A percentile compares a stretch with the other conserved stretches of the same genome.
Conservation (phyloP, 2,329 filamentous ascomycete genomes). For the Penicillium sp. region DNA sequence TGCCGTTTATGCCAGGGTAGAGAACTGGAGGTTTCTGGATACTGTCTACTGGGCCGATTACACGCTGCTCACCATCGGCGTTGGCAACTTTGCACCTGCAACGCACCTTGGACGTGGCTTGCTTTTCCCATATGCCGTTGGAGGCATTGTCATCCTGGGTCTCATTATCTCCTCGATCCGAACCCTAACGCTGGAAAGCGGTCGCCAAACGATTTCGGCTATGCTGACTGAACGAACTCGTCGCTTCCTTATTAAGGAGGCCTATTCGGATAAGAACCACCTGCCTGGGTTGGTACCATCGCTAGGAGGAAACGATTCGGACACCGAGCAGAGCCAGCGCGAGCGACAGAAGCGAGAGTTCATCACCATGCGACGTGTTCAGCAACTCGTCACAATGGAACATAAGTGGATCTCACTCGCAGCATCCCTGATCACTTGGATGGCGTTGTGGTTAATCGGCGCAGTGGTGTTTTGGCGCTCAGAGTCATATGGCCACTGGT, state of each 20-base stretch:
- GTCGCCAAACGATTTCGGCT: conserved; percentile 35
- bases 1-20: conserved; percentile 36
- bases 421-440: conserved; percentile 37
- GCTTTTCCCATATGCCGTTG: conserved; percentile 35
- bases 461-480: conserved; percentile 36
- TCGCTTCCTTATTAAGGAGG: conserved; percentile 26
- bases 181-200: conserved; percentile 37
- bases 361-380: conserved; percentile 46
- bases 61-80: conserved; percentile 35
- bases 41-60: conserved; percentile 35
- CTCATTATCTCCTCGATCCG: conserved; percentile 35
- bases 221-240: conserved; percentile 35
- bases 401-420: conserved; percentile 42
- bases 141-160: conserved; percentile 35
- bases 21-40: conserved; percentile 35
- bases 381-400: conserved; percentile 39
- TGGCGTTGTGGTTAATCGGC: conserved; percentile 44
- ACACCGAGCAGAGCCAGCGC: conserved; percentile 11
- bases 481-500: conserved; percentile 30
- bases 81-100: conserved; percentile 30
- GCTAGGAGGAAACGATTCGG: conserved; percentile 7
- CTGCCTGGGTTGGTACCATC: conserved; percentile 16
- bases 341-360: conserved; percentile 37
- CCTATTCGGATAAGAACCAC: conserved; percentile 14
- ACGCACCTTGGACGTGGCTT: conserved; percentile 34